Conservation (phyloP, 495 filamentous ascomycete species). For the Elaphomyces granulatus region DNA sequence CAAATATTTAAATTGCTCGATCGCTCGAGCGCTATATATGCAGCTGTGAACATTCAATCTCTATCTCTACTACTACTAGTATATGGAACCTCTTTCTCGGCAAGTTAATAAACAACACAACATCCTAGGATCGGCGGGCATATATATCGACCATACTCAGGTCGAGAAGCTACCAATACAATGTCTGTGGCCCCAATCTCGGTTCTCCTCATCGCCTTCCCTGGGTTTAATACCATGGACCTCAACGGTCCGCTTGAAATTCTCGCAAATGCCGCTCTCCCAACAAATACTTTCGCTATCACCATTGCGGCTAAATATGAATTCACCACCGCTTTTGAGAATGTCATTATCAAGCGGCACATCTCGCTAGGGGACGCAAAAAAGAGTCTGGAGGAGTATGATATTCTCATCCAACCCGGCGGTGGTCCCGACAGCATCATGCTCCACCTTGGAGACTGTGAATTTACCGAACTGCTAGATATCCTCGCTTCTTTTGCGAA, state of each 20-base stretch:
- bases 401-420: conserved; percentile 54
- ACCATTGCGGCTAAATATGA: conserved; percentile 29
- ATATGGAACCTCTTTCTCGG: too few relatives aligned
- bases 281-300: conserved; percentile 41
- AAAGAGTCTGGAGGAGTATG: conserved; percentile 52
- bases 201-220: conserved; percentile 36
- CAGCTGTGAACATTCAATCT: too few relatives aligned
- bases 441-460: not conserved
- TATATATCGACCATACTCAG: too few relatives aligned
- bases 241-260: conserved; percentile 54
- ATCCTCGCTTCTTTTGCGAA: not conserved
- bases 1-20: too few relatives aligned
- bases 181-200: conserved; percentile 26
- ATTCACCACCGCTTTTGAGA: conserved; percentile 27
- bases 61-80: too few relatives aligned
- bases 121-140: too few relatives aligned
- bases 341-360: conserved; percentile 31
- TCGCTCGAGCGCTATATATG: too few relatives aligned
- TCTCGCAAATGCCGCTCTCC: conserved; percentile 42
- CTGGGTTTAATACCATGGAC: conserved; percentile 40
- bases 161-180: too few relatives aligned
- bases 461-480: not conserved
- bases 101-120: too few relatives aligned
- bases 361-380: conserved; percentile 46
- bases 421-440: conserved; percentile 19